A percentile compares a stretch with the other conserved stretches of the same genome.
phyloP scores from a whole-genome alignment of 108 stramenopile genomes.

The Aurantiochytrium sp. region DNA sequence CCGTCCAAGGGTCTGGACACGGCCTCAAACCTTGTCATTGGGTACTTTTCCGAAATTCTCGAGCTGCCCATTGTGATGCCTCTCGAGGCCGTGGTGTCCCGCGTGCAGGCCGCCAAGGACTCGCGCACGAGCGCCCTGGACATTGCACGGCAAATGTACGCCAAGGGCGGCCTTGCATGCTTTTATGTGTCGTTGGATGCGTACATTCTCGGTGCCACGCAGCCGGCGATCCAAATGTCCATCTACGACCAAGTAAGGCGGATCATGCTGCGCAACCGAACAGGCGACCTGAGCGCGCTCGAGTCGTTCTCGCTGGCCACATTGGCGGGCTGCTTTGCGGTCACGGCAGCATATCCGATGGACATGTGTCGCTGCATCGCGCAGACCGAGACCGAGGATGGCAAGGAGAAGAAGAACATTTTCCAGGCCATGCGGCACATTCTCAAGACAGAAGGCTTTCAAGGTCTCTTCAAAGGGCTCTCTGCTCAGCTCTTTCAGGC shows the following conservation, averaged over 20 bases:
- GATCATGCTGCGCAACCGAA: not conserved
- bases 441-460: not conserved
- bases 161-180: not conserved
- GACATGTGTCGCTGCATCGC: constrained; percentile 12
- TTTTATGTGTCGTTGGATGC: constrained; percentile 9
- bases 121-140: not conserved
- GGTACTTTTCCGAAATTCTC: not conserved
- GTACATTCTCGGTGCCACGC: not conserved
- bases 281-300: not conserved
- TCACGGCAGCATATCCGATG: not conserved
- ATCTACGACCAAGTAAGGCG: not conserved
- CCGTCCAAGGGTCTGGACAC: not conserved
- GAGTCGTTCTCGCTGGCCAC: not conserved
- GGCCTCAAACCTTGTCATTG: not conserved
- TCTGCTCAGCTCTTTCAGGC: not conserved
- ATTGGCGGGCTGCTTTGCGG: not conserved
- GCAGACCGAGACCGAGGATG: not conserved
- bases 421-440: constrained; percentile 12
- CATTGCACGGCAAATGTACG: not conserved
- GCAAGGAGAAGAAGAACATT: not conserved
- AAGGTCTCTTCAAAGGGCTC: not conserved
- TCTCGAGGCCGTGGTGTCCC: constrained; percentile 5
- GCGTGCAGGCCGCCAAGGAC: not conserved
- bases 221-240: constrained; percentile 14
- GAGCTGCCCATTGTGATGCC: constrained; percentile 5